Conservation (phyloP, 768 basidiomycete species). For the Mrakia hoshinonis region DNA sequence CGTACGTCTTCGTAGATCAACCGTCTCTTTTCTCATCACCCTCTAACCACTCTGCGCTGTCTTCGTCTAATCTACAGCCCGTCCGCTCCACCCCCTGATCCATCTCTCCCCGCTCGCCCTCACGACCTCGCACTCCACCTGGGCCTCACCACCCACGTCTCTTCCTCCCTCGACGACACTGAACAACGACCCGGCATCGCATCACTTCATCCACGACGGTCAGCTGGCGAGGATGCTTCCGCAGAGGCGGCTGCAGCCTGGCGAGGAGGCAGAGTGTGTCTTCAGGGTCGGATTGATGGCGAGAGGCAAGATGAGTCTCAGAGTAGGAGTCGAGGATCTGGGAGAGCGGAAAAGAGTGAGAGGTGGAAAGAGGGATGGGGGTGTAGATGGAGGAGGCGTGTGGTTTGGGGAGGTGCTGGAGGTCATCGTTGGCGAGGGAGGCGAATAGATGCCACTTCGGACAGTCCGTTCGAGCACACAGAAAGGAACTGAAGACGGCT, state of each 20-base stretch:
- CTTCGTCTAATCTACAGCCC: not conserved
- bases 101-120: constrained; percentile 30
- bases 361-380: not conserved
- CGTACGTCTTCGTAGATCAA: constrained; percentile 32
- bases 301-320: constrained; percentile 32
- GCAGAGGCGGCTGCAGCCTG: constrained; percentile 19
- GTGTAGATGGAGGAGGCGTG: not conserved
- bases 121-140: constrained; percentile 3
- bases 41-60: constrained; percentile 4
- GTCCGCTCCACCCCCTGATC: constrained; percentile 9
- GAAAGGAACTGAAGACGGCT: no score
- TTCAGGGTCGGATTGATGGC: constrained; percentile 32
- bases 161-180: not conserved
- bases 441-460: no score
- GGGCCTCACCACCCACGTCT: not conserved
- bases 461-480: no score
- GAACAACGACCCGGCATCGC: not conserved
- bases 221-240: constrained; percentile 23
- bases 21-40: constrained; percentile 32
- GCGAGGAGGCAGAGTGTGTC: constrained; percentile 2
- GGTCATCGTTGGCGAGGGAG: no score
- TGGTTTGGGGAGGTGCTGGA: no score
- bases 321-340: constrained; percentile 36
- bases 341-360: not conserved
- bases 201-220: constrained; percentile 31